Percentiles rank a stretch among this genome's conserved stretches.
Conservation (phyloP, 2,329 filamentous ascomycete genomes). For the Cyphellophora attinorum region DNA sequence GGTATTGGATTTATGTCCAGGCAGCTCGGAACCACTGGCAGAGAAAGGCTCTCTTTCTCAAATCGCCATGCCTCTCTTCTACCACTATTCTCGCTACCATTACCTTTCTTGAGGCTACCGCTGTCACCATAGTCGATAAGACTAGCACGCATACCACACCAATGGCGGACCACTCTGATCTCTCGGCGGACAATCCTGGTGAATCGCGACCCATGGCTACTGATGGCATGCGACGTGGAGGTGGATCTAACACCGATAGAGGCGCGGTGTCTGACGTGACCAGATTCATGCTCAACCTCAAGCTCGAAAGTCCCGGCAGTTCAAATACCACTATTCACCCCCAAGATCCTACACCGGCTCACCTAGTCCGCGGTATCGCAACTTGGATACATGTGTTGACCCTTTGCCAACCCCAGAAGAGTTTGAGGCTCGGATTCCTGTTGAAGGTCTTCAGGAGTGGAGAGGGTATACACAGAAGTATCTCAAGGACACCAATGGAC, state of each 20-base stretch:
- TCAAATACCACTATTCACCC: slow-evolving; percentile 17
- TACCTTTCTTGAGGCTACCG: no score
- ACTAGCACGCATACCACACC: no score
- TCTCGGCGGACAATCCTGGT: no score
- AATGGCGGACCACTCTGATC: no score
- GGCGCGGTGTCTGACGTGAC: slow-evolving; percentile 15
- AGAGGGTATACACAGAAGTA: neutral
- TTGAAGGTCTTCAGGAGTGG: slow-evolving; percentile 27
- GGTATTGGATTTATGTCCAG: no score
- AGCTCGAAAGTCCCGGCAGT: slow-evolving; percentile 5
- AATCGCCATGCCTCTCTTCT: no score
- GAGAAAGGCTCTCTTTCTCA: no score
- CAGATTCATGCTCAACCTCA: slow-evolving; percentile 7
- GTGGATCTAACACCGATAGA: slow-evolving; percentile 16
- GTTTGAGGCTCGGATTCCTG: slow-evolving; percentile 37
- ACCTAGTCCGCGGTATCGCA: slow-evolving; percentile 38
- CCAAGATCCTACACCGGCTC: slow-evolving; percentile 48
- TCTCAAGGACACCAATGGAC: neutral
- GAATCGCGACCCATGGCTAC: slow-evolving; percentile 17
- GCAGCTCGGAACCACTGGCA: no score
- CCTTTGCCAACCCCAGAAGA: slow-evolving; percentile 35
- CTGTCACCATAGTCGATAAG: no score
- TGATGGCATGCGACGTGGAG: slow-evolving; percentile 6
- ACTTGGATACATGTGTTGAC: slow-evolving; percentile 2
- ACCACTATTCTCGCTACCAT: no score